Evolutionary conservation across 2,329 filamentous ascomycete genomes (phyloP).

Genomic region (Alternaria solani): DNA sequence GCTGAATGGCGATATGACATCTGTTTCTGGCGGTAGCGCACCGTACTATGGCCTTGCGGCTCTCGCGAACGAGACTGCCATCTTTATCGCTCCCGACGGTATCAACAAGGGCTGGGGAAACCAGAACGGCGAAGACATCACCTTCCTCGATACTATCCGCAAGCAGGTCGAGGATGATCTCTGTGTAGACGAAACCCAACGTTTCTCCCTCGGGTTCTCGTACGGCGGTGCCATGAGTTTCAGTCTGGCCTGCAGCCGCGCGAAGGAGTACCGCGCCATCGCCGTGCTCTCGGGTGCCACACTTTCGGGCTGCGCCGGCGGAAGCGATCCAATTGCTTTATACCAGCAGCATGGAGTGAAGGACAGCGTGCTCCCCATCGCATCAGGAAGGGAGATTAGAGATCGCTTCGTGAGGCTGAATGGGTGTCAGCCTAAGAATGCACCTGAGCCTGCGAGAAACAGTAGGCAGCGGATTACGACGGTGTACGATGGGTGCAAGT

Average conservation of each 20-base stretch:
- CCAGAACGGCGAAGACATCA: constrained; percentile 53
- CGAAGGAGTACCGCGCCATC: constrained; percentile 52
- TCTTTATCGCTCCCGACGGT: constrained; percentile 57
- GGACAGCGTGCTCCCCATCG: constrained; percentile 51
- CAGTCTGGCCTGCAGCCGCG: constrained; percentile 54
- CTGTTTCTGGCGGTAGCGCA: constrained; percentile 41
- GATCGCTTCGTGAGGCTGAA: constrained; percentile 53
- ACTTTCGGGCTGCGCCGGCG: constrained; percentile 39
- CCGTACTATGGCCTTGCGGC: constrained; percentile 54
- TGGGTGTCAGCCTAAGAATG: constrained; percentile 39
- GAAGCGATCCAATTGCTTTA: constrained; percentile 52
- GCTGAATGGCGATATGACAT: constrained; percentile 50
- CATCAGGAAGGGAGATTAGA: constrained; percentile 47
- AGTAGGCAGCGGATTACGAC: constrained; percentile 26
- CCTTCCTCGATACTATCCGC: constrained; percentile 53
- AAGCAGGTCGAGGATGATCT: constrained; percentile 51
- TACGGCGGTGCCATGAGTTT: constrained; percentile 57
- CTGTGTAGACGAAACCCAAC: constrained; percentile 54
- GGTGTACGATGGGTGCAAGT: constrained; percentile 39
- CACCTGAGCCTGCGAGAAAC: constrained; percentile 26
- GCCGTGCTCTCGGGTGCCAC: constrained; percentile 35
- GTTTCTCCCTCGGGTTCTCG: constrained; percentile 58
- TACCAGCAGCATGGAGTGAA: constrained; percentile 52
- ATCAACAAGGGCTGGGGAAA: constrained; percentile 55
- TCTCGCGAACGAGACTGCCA: constrained; percentile 49